These are phyloP conservation scores for Boletellus deceptivus DNA, from an alignment of 1,284 basidiomycete genomes.

Conservation along the genomic window DNA sequence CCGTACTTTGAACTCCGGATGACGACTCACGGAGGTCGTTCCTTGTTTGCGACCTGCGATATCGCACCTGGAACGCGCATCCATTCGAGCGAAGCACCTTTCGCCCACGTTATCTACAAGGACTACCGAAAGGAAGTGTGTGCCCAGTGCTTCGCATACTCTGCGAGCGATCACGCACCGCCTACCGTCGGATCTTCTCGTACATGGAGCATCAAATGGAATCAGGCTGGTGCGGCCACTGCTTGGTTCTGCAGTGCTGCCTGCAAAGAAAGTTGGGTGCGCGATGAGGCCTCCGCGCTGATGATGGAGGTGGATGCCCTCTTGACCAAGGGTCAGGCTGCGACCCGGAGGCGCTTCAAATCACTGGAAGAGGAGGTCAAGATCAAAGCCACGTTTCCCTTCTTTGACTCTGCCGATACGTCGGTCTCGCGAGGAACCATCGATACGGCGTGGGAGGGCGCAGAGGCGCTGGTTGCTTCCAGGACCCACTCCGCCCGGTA, in stretches of 20 bases:
- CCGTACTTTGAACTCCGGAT: conserved; percentile 21
- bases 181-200: conserved; percentile 20
- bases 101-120: conserved; percentile 48
- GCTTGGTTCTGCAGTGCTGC: conserved; percentile 54
- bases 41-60: conserved; percentile 43
- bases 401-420: conserved; percentile 6
- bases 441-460: conserved; percentile 36
- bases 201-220: conserved; percentile 44
- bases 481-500: conserved; percentile 19
- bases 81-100: conserved; percentile 43
- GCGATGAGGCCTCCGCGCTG: conserved; percentile 32
- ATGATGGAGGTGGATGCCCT: conserved; percentile 33
- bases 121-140: conserved; percentile 65
- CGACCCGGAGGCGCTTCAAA: conserved; percentile 31
- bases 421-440: conserved; percentile 31
- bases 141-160: conserved; percentile 59
- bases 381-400: conserved; percentile 12
- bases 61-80: conserved; percentile 44
- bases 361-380: conserved; percentile 31
- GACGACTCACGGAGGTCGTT: conserved; percentile 51
- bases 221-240: conserved; percentile 34
- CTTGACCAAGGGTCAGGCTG: conserved; percentile 33
- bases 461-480: conserved; percentile 23
- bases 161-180: conserved; percentile 41
- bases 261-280: conserved; percentile 47